Conservation (phyloP, 768 basidiomycete species). For the Rhodotorula taiwanensis region DNA sequence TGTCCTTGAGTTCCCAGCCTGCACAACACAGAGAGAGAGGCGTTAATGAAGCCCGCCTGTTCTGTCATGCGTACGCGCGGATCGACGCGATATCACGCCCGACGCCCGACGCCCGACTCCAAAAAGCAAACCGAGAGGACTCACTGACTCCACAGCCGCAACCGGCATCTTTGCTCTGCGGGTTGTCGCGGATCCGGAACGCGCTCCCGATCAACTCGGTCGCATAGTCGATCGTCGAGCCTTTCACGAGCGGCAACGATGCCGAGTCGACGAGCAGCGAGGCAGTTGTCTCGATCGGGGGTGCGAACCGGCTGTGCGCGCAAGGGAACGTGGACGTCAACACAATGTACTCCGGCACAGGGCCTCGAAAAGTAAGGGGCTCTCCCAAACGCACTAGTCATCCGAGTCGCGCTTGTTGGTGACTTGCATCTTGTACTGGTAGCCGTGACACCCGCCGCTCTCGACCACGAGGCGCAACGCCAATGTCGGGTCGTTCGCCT, state of each 20-base stretch:
- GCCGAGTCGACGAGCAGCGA: conserved; percentile 72
- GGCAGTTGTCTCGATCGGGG: conserved; percentile 43
- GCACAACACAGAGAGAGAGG: background rate
- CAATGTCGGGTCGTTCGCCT: conserved; percentile 49
- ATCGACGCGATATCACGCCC: too few species aligned
- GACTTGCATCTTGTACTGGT: conserved; percentile 88
- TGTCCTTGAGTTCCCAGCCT: conserved; percentile 37
- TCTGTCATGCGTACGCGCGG: too few species aligned
- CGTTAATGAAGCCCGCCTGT: background rate
- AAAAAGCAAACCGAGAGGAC: background rate
- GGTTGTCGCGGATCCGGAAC: conserved; percentile 76
- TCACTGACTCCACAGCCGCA: conserved; percentile 79
- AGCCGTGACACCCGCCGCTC: conserved; percentile 93
- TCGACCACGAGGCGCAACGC: conserved; percentile 79
- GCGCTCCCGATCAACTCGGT: conserved; percentile 92
- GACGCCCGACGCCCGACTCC: too few species aligned
- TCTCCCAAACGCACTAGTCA: conserved; percentile 75
- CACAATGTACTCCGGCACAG: too few species aligned
- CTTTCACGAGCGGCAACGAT: conserved; percentile 75
- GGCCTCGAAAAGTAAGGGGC: background rate
- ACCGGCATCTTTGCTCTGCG: conserved; percentile 71
- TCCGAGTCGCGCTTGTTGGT: conserved; percentile 58
- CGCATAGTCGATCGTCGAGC: conserved; percentile 80
- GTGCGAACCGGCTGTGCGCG: conserved; percentile 13
- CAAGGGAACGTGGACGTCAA: too few species aligned